Evolutionary conservation across 495 filamentous ascomycete species (phyloP), one percentile per base, ranked within the genome.

Genomic region (Stereocaulon alpinum): DNA sequence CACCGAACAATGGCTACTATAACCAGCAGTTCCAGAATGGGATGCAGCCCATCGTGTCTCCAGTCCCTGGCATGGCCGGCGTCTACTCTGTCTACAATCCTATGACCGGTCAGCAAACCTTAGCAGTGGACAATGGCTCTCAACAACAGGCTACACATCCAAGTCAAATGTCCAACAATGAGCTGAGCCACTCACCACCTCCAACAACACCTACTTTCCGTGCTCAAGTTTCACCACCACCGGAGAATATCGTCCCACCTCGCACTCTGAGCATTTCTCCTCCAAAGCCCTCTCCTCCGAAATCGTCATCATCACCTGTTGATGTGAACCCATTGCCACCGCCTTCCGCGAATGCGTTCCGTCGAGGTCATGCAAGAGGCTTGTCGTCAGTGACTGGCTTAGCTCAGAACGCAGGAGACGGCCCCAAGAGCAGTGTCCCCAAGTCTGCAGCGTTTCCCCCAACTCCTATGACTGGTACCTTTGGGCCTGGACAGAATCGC

Each of bases 401-500:
- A 65, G 85, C 80, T 67, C 72, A 74, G 22, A 81, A 73, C 40
- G 70, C 80, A 54, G 75, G 72, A 34, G 75, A 80, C 14, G 82
- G 82, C 34, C 71, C 74, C 10, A 87, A 84, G 71, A 78, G 76
- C 29, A 73, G 82, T 20, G 85, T 86, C 3, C 89, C 89, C 40
- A 91, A 86, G 71, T 89, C 89, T 53, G 80, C 84, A 52, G 81
- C 80, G 40, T 80, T 94, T 65, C 89, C 93, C 4, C 74, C 82
- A 58, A 92, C 92, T 30, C 93, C 94, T 2, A 76, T 84, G 68
- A 88, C 85, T 49, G 89, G 86, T 55, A 89, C 90, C 10, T 97
- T 97, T 68, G 94, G 91, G 29, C 93, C 94, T 50, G 93, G 93
- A 43, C 91, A 96, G 68, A 83, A 78, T 55, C 89, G 94, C 60